These are phyloP conservation scores for Diaporthe destruens DNA, from an alignment of 2,329 filamentous ascomycete species.

Conservation along the genomic window DNA sequence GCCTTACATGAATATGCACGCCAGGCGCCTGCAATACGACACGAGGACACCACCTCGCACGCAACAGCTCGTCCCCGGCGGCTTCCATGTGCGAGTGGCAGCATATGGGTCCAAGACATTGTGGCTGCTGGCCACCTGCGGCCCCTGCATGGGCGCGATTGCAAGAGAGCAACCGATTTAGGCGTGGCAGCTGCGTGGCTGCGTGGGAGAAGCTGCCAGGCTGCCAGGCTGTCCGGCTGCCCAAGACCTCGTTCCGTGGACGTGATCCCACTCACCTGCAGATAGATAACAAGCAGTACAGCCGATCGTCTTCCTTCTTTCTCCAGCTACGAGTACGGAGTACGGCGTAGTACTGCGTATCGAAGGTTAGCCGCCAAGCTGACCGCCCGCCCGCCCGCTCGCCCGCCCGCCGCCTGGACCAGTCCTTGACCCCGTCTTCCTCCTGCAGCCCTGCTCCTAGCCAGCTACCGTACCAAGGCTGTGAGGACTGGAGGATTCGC, in stretches of 20 bases:
- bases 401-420: slow-evolving; percentile 1
- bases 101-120: slow-evolving; percentile 17
- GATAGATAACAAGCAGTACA: neutral
- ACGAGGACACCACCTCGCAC: neutral
- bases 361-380: slow-evolving; percentile 16
- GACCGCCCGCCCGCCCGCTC: neutral
- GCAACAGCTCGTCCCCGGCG: slow-evolving; percentile 20
- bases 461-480: neutral
- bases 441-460: slow-evolving; percentile 30
- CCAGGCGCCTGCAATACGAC: slow-evolving; percentile 30
- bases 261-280: slow-evolving; percentile 21
- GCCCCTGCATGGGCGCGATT: slow-evolving; percentile 21
- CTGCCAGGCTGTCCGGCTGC: too few species aligned
- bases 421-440: neutral
- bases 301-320: slow-evolving; percentile 16
- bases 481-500: neutral
- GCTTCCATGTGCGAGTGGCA: slow-evolving; percentile 6
- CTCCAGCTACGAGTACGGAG: too few species aligned
- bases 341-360: neutral
- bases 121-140: slow-evolving; percentile 19
- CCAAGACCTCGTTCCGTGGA: neutral
- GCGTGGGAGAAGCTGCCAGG: too few species aligned
- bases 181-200: neutral
- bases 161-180: neutral
- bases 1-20: slow-evolving; percentile 22